These are phyloP conservation scores for Bipolaris zeicola DNA, from an alignment of 2,329 filamentous ascomycete species.

Conservation along the genomic window DNA sequence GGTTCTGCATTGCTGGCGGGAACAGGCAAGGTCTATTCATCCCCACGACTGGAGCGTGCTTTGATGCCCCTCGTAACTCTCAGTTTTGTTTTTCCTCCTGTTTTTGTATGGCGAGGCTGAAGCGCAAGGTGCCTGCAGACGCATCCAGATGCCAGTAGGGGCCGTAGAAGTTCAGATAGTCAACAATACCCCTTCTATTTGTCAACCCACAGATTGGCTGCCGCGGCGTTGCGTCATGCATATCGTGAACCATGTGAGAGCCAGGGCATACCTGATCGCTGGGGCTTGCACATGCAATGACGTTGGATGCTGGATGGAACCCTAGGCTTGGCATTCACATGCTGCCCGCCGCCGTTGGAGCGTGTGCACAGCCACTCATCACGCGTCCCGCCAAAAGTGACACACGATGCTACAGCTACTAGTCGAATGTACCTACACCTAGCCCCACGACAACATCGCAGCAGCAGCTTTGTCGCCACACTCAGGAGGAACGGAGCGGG, in stretches of 20 bases:
- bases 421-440: neutral
- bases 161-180: conserved; percentile 11
- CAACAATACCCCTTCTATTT: conserved; percentile 18
- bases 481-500: neutral
- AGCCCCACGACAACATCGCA: conserved; percentile 3
- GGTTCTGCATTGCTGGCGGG: conserved; percentile 41
- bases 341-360: conserved; percentile 6
- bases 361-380: conserved; percentile 23
- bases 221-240: neutral
- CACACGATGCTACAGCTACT: conserved; percentile 10
- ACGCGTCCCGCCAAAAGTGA: conserved; percentile 21
- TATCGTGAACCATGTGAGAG: neutral
- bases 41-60: conserved; percentile 27
- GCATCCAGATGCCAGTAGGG: conserved; percentile 4
- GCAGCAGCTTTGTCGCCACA: conserved; percentile 13
- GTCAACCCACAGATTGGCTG: neutral
- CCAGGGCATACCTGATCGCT: neutral
- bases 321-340: conserved; percentile 36
- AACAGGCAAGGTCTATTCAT: conserved; percentile 17
- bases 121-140: conserved; percentile 7
- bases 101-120: conserved; percentile 10
- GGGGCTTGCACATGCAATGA: conserved; percentile 8
- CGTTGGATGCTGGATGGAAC: conserved; percentile 5
- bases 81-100: conserved; percentile 12
- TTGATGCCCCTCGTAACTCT: conserved; percentile 17